Percentiles rank a stretch among this genome's conserved stretches.
Evolutionary conservation across 2,329 filamentous ascomycete species (phyloP).

Genomic region (Alternaria atra): DNA sequence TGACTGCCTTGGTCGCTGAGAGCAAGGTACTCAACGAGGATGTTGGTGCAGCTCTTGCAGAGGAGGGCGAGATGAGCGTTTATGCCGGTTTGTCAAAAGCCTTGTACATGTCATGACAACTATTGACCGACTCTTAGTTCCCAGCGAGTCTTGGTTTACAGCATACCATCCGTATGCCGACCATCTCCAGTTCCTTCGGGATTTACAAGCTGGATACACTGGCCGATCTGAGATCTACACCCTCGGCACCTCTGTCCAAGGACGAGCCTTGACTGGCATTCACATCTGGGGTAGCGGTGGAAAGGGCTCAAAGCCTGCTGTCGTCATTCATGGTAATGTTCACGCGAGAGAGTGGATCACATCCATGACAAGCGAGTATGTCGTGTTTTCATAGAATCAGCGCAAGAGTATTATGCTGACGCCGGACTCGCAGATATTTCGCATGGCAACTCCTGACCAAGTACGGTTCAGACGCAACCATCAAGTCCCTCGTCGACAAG

Average conservation of each 20-base stretch:
- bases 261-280: constrained; percentile 46
- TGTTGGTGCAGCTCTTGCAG: constrained; percentile 44
- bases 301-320: constrained; percentile 49
- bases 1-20: constrained; percentile 38
- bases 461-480: constrained; percentile 42
- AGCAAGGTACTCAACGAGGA: constrained; percentile 46
- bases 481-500: constrained; percentile 48
- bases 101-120: background rate
- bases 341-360: constrained; percentile 51
- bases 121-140: constrained; percentile 30
- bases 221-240: constrained; percentile 46
- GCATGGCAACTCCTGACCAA: constrained; percentile 49
- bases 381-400: background rate
- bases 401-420: background rate
- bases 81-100: constrained; percentile 37
- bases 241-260: constrained; percentile 44
- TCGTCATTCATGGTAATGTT: constrained; percentile 48
- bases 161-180: constrained; percentile 49
- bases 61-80: constrained; percentile 40
- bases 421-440: constrained; percentile 29
- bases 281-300: constrained; percentile 51
- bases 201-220: constrained; percentile 45
- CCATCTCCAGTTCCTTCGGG: constrained; percentile 44
- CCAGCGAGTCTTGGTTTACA: constrained; percentile 48
- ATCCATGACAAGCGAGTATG: constrained; percentile 39